Conservation (phyloP, 2,329 filamentous ascomycete genomes). For the Rutstroemia sp. region DNA sequence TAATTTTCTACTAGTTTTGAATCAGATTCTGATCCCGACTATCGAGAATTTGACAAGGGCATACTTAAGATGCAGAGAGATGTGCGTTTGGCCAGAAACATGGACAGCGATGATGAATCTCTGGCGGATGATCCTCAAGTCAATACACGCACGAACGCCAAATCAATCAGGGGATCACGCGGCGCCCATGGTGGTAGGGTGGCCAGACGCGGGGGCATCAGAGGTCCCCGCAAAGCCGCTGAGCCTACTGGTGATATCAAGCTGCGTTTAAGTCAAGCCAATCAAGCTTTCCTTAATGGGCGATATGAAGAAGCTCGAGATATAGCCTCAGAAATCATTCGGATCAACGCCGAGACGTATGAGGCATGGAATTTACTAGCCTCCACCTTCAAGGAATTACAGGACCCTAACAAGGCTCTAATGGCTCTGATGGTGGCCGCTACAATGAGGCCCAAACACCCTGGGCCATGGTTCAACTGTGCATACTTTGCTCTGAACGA, state of each 20-base stretch:
- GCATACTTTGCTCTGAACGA: conserved; percentile 49
- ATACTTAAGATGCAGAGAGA: conserved; percentile 33
- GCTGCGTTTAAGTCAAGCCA: conserved; percentile 57
- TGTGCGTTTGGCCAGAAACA: conserved; percentile 16
- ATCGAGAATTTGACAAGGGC: conserved; percentile 33
- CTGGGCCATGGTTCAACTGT: conserved; percentile 49
- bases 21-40: conserved; percentile 33
- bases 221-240: conserved; percentile 46
- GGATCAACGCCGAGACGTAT: conserved; percentile 60
- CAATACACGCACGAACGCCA: background rate
- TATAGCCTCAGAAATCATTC: conserved; percentile 54
- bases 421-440: conserved; percentile 55
- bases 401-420: conserved; percentile 48
- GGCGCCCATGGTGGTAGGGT: background rate
- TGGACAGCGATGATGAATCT: conserved; percentile 10
- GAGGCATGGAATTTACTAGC: conserved; percentile 57
- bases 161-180: conserved; percentile 4
- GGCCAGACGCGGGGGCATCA: conserved; percentile 12
- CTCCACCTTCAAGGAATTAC: conserved; percentile 53
- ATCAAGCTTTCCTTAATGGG: conserved; percentile 56
- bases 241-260: conserved; percentile 68
- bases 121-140: background rate
- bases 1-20: conserved; percentile 5
- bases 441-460: conserved; percentile 53
- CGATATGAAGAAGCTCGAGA: conserved; percentile 53